Conservation (phyloP, 305 asterid genomes). For the Fraxinus nigra region DNA sequence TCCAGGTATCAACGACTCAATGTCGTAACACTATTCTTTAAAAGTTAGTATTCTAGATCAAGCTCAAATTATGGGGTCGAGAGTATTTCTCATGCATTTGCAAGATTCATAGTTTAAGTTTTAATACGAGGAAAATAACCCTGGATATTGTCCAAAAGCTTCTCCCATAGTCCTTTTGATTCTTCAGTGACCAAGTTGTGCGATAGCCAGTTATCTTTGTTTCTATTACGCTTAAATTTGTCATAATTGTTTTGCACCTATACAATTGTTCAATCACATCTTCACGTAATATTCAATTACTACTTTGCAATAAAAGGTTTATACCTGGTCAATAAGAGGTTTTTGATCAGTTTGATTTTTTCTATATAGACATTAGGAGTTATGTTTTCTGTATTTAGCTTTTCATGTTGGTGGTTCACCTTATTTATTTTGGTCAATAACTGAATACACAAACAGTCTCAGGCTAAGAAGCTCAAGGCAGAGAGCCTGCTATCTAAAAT, state of each 20-base stretch:
- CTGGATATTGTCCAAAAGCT: not conserved
- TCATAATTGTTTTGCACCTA: not conserved
- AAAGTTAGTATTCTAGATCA: not conserved
- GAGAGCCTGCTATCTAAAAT: constrained; percentile 80
- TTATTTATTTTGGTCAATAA: constrained; percentile 15
- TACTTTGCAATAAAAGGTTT: not conserved
- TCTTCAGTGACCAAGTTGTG: not conserved
- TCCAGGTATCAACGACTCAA: not conserved
- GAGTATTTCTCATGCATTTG: not conserved
- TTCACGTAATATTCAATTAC: not conserved
- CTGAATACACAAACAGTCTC: constrained; percentile 60
- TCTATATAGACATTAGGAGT: not conserved
- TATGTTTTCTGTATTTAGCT: not conserved
- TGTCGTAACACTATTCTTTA: not conserved
- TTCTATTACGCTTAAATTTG: not conserved
- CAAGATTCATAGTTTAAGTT: not conserved
- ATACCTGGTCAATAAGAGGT: constrained; percentile 16
- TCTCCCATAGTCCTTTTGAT: not conserved
- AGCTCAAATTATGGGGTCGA: not conserved
- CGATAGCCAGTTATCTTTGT: not conserved
- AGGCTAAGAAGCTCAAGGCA: constrained; percentile 88
- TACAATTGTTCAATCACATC: not conserved
- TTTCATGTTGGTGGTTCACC: constrained; percentile 10
- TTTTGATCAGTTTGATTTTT: not conserved
- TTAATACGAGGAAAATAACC: not conserved